phyloP scores from a whole-genome alignment of 768 basidiomycete species.

The Phlebiopsis gigantea region DNA sequence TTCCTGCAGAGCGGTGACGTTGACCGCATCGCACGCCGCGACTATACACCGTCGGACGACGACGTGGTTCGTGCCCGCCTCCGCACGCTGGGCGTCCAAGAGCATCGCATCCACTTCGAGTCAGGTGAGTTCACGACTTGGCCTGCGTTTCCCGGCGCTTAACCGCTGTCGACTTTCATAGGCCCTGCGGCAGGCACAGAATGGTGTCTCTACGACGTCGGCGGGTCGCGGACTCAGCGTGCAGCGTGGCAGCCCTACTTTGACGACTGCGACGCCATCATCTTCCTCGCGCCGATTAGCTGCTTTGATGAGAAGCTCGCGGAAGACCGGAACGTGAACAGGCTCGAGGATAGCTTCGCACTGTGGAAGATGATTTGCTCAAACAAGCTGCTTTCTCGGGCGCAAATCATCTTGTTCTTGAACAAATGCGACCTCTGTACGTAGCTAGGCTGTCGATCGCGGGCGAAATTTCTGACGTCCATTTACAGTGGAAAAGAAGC shows the following conservation, averaged over 20 bases:
- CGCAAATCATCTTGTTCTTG: constrained; percentile 34
- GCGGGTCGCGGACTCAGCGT: constrained; percentile 61
- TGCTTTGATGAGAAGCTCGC: constrained; percentile 79
- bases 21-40: constrained; percentile 55
- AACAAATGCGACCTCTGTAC: constrained; percentile 51
- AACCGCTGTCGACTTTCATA: constrained; percentile 14
- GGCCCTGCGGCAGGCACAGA: constrained; percentile 51
- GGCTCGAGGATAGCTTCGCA: constrained; percentile 39
- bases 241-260: constrained; percentile 81
- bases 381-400: constrained; percentile 25
- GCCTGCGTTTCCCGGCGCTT: not conserved
- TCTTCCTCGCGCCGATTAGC: constrained; percentile 77
- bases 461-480: not conserved
- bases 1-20: constrained; percentile 57
- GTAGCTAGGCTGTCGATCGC: not conserved
- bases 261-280: constrained; percentile 80
- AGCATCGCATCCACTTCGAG: constrained; percentile 63
- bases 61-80: constrained; percentile 80
- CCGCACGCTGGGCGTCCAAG: constrained; percentile 74
- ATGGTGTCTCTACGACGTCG: constrained; percentile 81
- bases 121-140: constrained; percentile 40
- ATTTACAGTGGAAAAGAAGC: constrained; percentile 65
- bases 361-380: constrained; percentile 26
- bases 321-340: constrained; percentile 66
- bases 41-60: constrained; percentile 66